phyloP scores from a whole-genome alignment of 345 rosid species.

The Gossypium herbaceum region DNA sequence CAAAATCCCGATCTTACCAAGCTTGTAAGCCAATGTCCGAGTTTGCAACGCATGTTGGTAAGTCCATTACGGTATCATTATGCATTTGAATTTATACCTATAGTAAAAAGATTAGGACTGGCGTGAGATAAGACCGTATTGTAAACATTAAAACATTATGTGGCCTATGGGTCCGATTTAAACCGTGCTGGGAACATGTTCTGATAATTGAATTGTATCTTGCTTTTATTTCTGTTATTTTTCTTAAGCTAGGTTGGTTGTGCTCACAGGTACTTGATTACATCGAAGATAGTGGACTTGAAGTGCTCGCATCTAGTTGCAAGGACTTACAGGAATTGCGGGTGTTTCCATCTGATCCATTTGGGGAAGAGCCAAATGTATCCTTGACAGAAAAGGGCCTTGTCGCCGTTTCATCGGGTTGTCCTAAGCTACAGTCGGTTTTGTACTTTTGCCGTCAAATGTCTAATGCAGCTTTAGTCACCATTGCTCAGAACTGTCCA shows the following conservation, averaged over 20 bases:
- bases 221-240: neutral
- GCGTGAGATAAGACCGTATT: neutral
- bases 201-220: neutral
- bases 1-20: slow-evolving; percentile 60
- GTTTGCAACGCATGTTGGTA: slow-evolving; percentile 82
- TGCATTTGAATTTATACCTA: neutral
- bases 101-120: neutral
- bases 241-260: slow-evolving; percentile 19
- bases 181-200: neutral
- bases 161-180: neutral
- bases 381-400: slow-evolving; percentile 83
- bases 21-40: slow-evolving; percentile 63
- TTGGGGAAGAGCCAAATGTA: slow-evolving; percentile 46
- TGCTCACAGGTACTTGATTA: slow-evolving; percentile 73
- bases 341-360: slow-evolving; percentile 89
- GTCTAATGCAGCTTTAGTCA: slow-evolving; percentile 68
- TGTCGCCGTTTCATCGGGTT: slow-evolving; percentile 67
- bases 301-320: slow-evolving; percentile 61
- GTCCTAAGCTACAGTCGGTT: slow-evolving; percentile 75
- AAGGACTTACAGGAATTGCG: slow-evolving; percentile 81
- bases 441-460: slow-evolving; percentile 83
- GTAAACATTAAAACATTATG: neutral
- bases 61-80: slow-evolving; percentile 15
- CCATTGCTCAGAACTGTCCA: slow-evolving; percentile 73
- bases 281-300: slow-evolving; percentile 91